These are phyloP conservation scores for Exophiala bonariae DNA, from an alignment of 2,329 filamentous ascomycete genomes.

Conservation along the genomic window DNA sequence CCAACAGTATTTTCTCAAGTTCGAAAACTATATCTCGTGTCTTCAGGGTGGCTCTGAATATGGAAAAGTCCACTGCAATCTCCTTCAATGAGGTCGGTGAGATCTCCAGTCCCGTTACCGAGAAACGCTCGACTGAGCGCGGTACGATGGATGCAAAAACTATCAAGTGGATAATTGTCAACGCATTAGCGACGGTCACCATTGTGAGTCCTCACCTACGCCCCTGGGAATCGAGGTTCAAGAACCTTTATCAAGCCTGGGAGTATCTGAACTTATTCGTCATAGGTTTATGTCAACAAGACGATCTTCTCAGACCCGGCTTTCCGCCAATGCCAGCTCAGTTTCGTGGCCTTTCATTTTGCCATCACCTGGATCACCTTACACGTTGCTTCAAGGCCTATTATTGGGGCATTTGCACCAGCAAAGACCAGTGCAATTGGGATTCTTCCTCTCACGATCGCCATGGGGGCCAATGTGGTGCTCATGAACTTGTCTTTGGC, in stretches of 20 bases:
- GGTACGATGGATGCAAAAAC: constrained; percentile 5
- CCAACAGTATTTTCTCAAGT: too few species aligned
- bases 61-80: too few species aligned
- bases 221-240: background rate
- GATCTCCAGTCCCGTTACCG: too few species aligned
- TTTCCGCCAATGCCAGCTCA: constrained; percentile 62
- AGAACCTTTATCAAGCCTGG: too few species aligned
- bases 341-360: constrained; percentile 70
- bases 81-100: too few species aligned
- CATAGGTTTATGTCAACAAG: constrained; percentile 69
- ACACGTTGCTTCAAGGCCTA: constrained; percentile 60
- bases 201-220: constrained; percentile 50
- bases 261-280: background rate
- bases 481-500: constrained; percentile 68
- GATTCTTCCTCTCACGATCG: constrained; percentile 64
- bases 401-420: constrained; percentile 59
- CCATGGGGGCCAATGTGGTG: constrained; percentile 70
- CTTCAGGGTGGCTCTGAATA: too few species aligned
- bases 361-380: constrained; percentile 64
- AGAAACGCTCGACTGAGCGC: background rate
- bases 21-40: too few species aligned
- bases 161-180: constrained; percentile 57
- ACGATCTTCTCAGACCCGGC: constrained; percentile 65
- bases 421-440: constrained; percentile 56
- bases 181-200: constrained; percentile 63